phyloP scores from a whole-genome alignment of 192 early-diverging fungal genomes.

The Coemansia sp. region DNA sequence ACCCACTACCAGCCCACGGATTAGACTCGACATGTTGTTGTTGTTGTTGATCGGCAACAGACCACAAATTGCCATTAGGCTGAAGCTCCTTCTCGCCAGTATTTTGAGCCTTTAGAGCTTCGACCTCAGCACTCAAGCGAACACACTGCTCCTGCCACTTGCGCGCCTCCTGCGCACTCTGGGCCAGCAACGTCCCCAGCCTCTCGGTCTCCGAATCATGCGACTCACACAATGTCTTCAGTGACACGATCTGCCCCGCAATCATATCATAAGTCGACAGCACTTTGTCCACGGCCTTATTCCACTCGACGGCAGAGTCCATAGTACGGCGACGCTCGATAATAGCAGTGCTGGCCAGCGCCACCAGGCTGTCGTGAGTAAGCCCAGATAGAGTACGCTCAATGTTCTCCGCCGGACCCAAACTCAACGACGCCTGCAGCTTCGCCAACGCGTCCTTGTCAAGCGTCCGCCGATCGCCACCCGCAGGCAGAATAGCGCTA shows the following conservation, averaged over 20 bases:
- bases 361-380: slow-evolving; percentile 25
- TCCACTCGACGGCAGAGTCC: slow-evolving; percentile 17
- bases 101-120: slow-evolving; percentile 2
- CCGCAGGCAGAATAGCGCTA: not conserved
- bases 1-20: not conserved
- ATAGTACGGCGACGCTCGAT: slow-evolving; percentile 14
- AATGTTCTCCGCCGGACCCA: slow-evolving; percentile 23
- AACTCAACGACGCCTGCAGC: slow-evolving; percentile 20
- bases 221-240: slow-evolving; percentile 22
- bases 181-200: slow-evolving; percentile 31
- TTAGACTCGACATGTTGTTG: not conserved
- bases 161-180: slow-evolving; percentile 40
- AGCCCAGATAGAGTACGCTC: slow-evolving; percentile 27
- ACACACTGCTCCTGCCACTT: slow-evolving; percentile 35
- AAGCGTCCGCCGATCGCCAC: slow-evolving; percentile 6
- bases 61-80: not conserved
- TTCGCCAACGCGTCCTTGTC: slow-evolving; percentile 25
- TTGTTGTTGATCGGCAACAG: not conserved
- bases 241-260: slow-evolving; percentile 25
- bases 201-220: slow-evolving; percentile 24
- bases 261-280: slow-evolving; percentile 36
- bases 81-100: not conserved
- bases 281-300: slow-evolving; percentile 26
- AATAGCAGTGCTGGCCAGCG: slow-evolving; percentile 26
- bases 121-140: slow-evolving; percentile 15